These are phyloP conservation scores for Botryosphaeria dothidea DNA, from an alignment of 2,329 filamentous ascomycete species.

Conservation along the genomic window DNA sequence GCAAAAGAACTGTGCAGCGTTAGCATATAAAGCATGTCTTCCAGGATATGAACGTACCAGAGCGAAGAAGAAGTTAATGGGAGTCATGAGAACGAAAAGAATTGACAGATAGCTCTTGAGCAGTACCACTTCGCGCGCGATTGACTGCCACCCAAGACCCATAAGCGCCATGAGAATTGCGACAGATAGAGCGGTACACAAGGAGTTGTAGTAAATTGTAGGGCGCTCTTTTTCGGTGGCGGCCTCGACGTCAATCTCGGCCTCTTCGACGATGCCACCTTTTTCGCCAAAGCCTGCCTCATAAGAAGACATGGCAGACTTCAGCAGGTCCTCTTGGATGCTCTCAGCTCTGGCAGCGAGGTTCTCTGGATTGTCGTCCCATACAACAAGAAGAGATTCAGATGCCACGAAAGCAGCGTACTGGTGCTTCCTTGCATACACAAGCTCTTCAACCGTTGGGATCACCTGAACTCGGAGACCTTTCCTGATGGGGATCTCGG, in stretches of 20 bases:
- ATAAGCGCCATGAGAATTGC: conserved; percentile 65
- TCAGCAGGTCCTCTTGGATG: conserved; percentile 76
- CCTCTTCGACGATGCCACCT: conserved; percentile 47
- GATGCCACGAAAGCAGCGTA: conserved; percentile 77
- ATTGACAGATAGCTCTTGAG: conserved; percentile 65
- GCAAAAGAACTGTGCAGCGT: conserved; percentile 64
- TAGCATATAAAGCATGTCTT: neutral
- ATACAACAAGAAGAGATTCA: conserved; percentile 72
- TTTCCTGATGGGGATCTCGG: conserved; percentile 75
- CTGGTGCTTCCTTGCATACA: conserved; percentile 73
- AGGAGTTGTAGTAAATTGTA: conserved; percentile 69
- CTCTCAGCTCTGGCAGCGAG: conserved; percentile 68
- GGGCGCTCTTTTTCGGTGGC: conserved; percentile 66
- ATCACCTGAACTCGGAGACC: conserved; percentile 76
- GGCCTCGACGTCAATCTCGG: conserved; percentile 70
- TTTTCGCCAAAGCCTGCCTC: conserved; percentile 56
- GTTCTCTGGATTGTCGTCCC: conserved; percentile 78
- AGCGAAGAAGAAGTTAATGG: conserved; percentile 77
- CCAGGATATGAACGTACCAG: conserved; percentile 44
- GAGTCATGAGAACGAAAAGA: conserved; percentile 65
- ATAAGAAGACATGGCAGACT: conserved; percentile 70
- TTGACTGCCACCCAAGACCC: conserved; percentile 68
- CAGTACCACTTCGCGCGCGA: conserved; percentile 68
- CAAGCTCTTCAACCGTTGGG: conserved; percentile 69
- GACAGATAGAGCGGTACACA: conserved; percentile 67